Evolutionary conservation across 1,284 basidiomycete species (phyloP).

Genomic region (Bothia castanella): DNA sequence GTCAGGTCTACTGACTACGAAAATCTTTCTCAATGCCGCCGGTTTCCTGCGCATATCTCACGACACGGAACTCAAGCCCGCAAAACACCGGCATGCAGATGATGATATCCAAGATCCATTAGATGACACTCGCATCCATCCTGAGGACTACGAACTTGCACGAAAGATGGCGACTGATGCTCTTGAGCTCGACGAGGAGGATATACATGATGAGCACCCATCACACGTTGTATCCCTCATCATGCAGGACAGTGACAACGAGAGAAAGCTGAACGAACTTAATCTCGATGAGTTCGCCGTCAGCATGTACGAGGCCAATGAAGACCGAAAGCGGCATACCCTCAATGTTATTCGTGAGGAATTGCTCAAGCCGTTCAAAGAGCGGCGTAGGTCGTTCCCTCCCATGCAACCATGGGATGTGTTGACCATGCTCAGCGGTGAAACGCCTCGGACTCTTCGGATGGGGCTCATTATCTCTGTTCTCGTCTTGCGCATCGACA

Average conservation of each 20-base stretch:
- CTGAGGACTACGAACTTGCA: slow-evolving; percentile 96
- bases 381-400: slow-evolving; percentile 69
- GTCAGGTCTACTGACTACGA: slow-evolving; percentile 73
- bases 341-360: slow-evolving; percentile 88
- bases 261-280: slow-evolving; percentile 83
- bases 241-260: slow-evolving; percentile 80
- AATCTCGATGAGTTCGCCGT: slow-evolving; percentile 96
- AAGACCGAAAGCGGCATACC: slow-evolving; percentile 84
- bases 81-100: slow-evolving; percentile 67
- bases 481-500: slow-evolving; percentile 58
- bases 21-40: slow-evolving; percentile 86
- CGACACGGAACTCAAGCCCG: slow-evolving; percentile 55
- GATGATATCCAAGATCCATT: slow-evolving; percentile 83
- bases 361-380: slow-evolving; percentile 81
- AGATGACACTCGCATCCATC: slow-evolving; percentile 95
- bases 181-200: slow-evolving; percentile 92
- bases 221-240: slow-evolving; percentile 83
- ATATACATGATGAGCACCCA: slow-evolving; percentile 85
- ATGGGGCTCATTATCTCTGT: slow-evolving; percentile 85
- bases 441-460: slow-evolving; percentile 78
- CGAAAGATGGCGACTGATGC: slow-evolving; percentile 99
- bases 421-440: slow-evolving; percentile 93
- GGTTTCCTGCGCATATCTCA: slow-evolving; percentile 88
- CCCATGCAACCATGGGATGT: slow-evolving; percentile 76
- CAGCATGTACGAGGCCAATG: slow-evolving; percentile 81